Conservation (phyloP, 2,329 filamentous ascomycete genomes). For the Hortaea sp. region DNA sequence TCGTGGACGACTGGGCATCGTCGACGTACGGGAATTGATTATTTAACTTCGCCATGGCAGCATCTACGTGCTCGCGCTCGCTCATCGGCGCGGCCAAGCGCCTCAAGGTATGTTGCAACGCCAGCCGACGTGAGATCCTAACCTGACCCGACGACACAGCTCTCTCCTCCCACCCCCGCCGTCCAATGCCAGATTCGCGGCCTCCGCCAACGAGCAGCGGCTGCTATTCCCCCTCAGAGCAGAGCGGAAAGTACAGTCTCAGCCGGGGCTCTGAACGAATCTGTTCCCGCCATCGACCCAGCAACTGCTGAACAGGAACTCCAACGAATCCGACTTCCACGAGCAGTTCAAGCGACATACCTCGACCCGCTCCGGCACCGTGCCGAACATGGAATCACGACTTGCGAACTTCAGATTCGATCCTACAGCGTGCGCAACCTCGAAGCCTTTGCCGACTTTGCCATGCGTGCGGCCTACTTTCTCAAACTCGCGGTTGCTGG, state of each 20-base stretch:
- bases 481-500: conserved; percentile 77
- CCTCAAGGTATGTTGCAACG: conserved; percentile 25
- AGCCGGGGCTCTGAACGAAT: not conserved
- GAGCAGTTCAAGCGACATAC: conserved; percentile 76
- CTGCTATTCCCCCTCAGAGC: conserved; percentile 2
- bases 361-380: conserved; percentile 70
- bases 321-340: conserved; percentile 52
- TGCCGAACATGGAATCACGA: conserved; percentile 65
- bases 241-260: not conserved
- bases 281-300: conserved; percentile 4
- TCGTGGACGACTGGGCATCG: too few relatives aligned
- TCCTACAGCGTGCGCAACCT: conserved; percentile 85
- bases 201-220: conserved; percentile 4
- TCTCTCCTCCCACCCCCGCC: conserved; percentile 10
- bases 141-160: conserved; percentile 3
- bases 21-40: too few relatives aligned
- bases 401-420: conserved; percentile 84
- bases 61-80: conserved; percentile 34
- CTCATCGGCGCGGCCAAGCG: conserved; percentile 34
- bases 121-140: too few relatives aligned
- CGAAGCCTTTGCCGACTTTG: conserved; percentile 91
- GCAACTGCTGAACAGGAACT: conserved; percentile 15
- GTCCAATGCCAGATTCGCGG: conserved; percentile 2
- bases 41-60: conserved; percentile 27
- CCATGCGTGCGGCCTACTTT: conserved; percentile 88